Evolutionary conservation across 1,284 basidiomycete genomes (phyloP), one percentile per base, ranked within the genome.

Genomic region (Trametes pubescens): DNA sequence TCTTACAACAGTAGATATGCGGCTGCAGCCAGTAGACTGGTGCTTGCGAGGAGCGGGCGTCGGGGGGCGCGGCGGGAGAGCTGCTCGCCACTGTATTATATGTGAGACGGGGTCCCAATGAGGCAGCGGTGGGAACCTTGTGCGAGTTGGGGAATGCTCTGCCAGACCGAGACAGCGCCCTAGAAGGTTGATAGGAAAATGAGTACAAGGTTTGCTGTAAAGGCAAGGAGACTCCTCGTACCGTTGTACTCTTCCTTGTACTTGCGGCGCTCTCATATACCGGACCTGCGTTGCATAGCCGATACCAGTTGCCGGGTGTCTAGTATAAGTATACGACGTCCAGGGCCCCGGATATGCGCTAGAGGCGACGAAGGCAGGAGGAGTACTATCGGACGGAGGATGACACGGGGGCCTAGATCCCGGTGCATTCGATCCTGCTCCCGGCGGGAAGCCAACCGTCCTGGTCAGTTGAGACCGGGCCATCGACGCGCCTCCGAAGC

Each of bases 391-490:
- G 53, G 46, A 38, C 34, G 47, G 34, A 61, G 56, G 60, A 55
- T 52, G 59, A n/a, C 51, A 53, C 44, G 29, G 51, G 47, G 53
- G 53, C 35, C 60, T 56, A 43, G 60, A 56, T 37, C 44, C 51
- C 60, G 54, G 54, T 26, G 21, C 47, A 61, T 29, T 44, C 60
- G 53, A 56, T 61, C 53, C 53, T 43, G 29, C 29, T 32, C 38
- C 60, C 40, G 60, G 34, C 38, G 53, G 34, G 40, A 34, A 13
- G 18, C 14, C 24, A 48, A 13, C 48, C 21, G 34, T 47, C 43
- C 58, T 53, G 32, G 21, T 24, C n/a, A 44, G 51, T 16, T 61
- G 59, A 61, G 60, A 61, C 60, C 60, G 53, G 60, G 26, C 35
- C 59, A 60, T 44, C 59, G 26, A 49, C 18, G 38, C 21, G n/a